A percentile compares a stretch with the other conserved stretches of the same genome.
Evolutionary conservation across 208 protist species (phyloP).

Genomic region (Trichomonas gallinae): DNA sequence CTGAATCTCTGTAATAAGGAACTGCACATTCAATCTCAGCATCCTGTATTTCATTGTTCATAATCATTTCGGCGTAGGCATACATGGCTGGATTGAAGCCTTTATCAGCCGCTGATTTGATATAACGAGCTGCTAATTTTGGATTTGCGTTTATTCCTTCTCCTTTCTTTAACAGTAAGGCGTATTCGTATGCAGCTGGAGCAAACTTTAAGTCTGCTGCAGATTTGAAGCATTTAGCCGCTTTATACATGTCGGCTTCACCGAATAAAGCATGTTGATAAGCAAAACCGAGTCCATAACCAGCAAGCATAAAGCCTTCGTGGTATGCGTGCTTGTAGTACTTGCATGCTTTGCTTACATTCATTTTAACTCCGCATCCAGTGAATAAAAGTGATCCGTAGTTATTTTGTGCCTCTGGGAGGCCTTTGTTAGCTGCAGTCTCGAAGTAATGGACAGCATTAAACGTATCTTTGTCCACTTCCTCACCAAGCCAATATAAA

Average conservation of each 20-base stretch:
- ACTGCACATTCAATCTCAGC: not conserved
- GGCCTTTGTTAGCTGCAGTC: not conserved
- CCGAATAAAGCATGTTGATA: not conserved
- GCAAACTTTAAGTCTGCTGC: not conserved
- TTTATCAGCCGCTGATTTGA: not conserved
- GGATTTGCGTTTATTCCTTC: not conserved
- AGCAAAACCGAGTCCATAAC: not conserved
- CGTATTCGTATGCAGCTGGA: not conserved
- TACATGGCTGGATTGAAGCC: not conserved
- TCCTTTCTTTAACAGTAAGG: not conserved
- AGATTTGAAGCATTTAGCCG: not conserved
- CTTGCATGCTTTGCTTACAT: not conserved
- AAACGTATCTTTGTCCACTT: not conserved
- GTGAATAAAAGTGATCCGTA: not conserved
- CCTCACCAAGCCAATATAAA: not conserved
- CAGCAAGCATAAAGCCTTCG: not conserved
- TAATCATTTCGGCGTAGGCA: not conserved
- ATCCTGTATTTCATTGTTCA: not conserved
- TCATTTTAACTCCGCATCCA: not conserved
- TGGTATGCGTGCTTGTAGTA: not conserved
- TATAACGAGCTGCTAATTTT: not conserved
- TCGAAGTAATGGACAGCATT: not conserved
- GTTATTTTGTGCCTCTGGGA: not conserved
- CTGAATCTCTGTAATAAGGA: not conserved
- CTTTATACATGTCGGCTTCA: not conserved